Conservation (phyloP, 176 grass and related monocot genomes). For the Eleusine indica region DNA sequence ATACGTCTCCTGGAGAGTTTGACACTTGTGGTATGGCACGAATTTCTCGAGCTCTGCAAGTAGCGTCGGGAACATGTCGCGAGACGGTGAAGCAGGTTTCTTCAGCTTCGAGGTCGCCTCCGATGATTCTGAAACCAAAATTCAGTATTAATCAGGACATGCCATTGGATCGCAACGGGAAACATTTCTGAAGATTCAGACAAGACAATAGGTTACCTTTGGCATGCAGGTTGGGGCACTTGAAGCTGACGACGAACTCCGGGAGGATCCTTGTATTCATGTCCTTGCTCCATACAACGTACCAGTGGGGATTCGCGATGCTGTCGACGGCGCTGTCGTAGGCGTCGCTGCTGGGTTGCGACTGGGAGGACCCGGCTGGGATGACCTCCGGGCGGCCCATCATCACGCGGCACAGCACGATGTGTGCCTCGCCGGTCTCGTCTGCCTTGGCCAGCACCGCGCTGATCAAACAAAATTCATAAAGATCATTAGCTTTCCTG, state of each 20-base stretch:
- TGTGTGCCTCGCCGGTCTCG: constrained; percentile 61
- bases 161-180: background rate
- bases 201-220: constrained; percentile 10
- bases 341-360: constrained; percentile 55
- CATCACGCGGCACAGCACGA: constrained; percentile 82
- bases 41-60: constrained; percentile 54
- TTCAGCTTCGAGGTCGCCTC: constrained; percentile 28
- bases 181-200: constrained; percentile 16
- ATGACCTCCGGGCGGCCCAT: constrained; percentile 69
- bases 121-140: constrained; percentile 42
- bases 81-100: constrained; percentile 28
- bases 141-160: background rate
- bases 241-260: constrained; percentile 87
- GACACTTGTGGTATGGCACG: constrained; percentile 42
- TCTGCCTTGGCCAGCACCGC: constrained; percentile 59
- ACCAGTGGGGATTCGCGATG: constrained; percentile 63
- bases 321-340: constrained; percentile 80
- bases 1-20: constrained; percentile 47
- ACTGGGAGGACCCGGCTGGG: constrained; percentile 51
- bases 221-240: constrained; percentile 40
- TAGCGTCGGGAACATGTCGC: constrained; percentile 64
- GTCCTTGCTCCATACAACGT: constrained; percentile 73
- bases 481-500: background rate
- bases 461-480: constrained; percentile 41
- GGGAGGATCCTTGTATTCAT: constrained; percentile 85